Evolutionary conservation across 164 flowering plant genomes (phyloP).

Genomic region (Saururus chinensis): DNA sequence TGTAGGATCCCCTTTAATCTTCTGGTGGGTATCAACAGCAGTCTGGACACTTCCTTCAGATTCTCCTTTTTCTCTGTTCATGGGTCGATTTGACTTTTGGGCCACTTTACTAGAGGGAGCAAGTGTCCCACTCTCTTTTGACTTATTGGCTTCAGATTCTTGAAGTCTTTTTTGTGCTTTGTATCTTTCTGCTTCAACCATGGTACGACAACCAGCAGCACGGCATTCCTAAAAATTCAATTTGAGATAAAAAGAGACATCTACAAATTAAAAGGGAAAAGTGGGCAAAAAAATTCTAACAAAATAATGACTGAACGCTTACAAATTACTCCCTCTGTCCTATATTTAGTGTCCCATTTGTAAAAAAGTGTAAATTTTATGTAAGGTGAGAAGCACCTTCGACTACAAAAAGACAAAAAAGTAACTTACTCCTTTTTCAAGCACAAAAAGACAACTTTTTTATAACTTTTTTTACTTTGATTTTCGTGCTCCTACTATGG

Average conservation of each 20-base stretch:
- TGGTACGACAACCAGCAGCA: constrained; percentile 73
- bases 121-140: constrained; percentile 32
- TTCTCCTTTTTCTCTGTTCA: constrained; percentile 24
- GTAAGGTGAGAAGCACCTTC: too few relatives aligned
- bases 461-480: too few relatives aligned
- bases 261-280: background rate
- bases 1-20: constrained; percentile 17
- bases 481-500: too few relatives aligned
- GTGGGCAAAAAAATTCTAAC: background rate
- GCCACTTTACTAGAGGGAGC: constrained; percentile 46
- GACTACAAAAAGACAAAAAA: too few relatives aligned
- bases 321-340: too few relatives aligned
- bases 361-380: too few relatives aligned
- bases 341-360: too few relatives aligned
- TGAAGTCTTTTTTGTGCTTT: constrained; percentile 45
- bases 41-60: constrained; percentile 34
- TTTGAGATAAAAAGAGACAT: background rate
- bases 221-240: constrained; percentile 53
- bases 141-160: constrained; percentile 59
- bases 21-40: constrained; percentile 12
- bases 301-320: too few relatives aligned
- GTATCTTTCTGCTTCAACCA: constrained; percentile 64
- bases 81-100: constrained; percentile 25
- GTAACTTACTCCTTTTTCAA: too few relatives aligned
- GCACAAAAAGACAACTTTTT: too few relatives aligned